Base-by-base conservation (phyloP, 345 rosid genomes). In the Camelina neglecta region DNA sequence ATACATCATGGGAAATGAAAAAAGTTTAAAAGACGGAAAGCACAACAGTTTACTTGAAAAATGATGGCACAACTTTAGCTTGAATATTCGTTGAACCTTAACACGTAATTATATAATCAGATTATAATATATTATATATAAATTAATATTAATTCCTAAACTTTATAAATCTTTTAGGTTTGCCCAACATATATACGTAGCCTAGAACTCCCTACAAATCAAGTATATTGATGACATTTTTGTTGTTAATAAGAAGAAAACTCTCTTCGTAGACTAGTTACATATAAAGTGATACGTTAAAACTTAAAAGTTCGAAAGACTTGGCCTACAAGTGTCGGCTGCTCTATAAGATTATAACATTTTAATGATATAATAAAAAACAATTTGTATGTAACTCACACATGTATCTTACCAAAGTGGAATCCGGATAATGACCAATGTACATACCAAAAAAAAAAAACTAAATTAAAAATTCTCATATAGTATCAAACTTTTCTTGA, bases 11-110 rank as follows among this genome's bases (percentile, higher is more conserved):
- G 57, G 42, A 65, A 47, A 45, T 24, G 68, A 24, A 65, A 26
- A 65, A 65, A 18, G n/a, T 65, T 47, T n/a, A 29, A 11, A 18
- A 20, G 45, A 66, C 71, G 71, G 71, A 66, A 66, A 66, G 59
- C 59, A 35, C n/a, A 29, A 60, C 15, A n/a, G 24, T 59, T 29
- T 48, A 47, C 41, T 65, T 65, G 26, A 36, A 23, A 41, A 23
- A 13, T 7, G 24, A 61, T 21, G 50, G 33, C 29, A 41, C 12
- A 62, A 31, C 31, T 65, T 65, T 65, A 65, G 16, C 7, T 65
- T 16, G 54, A 26, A 45, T 29, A 45, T 64, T 64, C 55, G 6
- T 45, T 45, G 45, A 65, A 49, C 58, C 44, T 65, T 49, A 35
- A 49, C 45, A 33, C 18, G 58, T 65, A 64, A 45, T n/a, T 20